Base-by-base conservation (phyloP, 352 stramenopile species). In the Pythium volutum region DNA sequence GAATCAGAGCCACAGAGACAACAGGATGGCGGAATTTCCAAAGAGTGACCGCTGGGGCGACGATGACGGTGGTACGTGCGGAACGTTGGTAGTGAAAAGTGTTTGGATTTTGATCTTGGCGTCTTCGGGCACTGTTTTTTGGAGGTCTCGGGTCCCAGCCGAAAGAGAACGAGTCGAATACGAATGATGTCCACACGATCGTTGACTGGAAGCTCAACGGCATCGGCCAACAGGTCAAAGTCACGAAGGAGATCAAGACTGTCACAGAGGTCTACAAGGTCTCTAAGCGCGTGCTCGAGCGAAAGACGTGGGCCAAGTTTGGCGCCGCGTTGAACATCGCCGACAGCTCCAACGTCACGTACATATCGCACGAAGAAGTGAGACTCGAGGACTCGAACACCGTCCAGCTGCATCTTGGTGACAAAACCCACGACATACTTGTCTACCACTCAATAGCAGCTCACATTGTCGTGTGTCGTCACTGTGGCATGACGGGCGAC, bases 391-490 rank as follows among this genome's bases (percentile, higher is more conserved):
- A 95, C 67, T 84, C 87, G 26, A 95, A 91, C 70, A 81, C 84
- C 4, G 84, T 93, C 71, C 83, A 95, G 69, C 72, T 94, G 45
- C 67, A 93, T n/a, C 83, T 83, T 7, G 84, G 84, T 25, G 87
- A 95, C 72, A 89, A 93, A 81, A 93, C 92, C 74, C 83, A 93
- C 55, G 81, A 92, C 92, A 56, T 92, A 87, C 73, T 87, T 95
- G 64, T 92, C 93, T 43, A 76, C 79, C 5, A 79, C 81, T 93
- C 65, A 90, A 89, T 73, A 91, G 91, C 74, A 90, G 79, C 68
- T 93, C 79, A 18, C 29, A 95, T 95, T 55, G 84, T 95, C 22
- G 81, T 92, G 62, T 95, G 87, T 55, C 87, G 87, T 67, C 84
- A 94, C 76, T 95, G 87, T 88, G 84, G 87, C 54, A 93, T 95